Conservation (phyloP, 176 grass and related monocot species). For the Carex littledalei region DNA sequence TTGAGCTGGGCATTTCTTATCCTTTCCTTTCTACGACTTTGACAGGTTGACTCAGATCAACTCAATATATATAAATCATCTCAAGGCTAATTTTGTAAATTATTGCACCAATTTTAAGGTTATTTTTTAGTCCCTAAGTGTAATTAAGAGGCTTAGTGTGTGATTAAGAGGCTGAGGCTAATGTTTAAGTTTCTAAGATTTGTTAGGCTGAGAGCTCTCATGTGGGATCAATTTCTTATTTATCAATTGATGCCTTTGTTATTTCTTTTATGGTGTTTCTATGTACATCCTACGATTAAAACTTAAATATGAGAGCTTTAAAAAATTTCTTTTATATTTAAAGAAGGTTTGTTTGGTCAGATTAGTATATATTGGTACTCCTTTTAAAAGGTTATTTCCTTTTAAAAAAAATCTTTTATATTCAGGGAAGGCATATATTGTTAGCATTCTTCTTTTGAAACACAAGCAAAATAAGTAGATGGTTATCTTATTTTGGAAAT, state of each 20-base stretch:
- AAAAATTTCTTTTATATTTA: too few species aligned
- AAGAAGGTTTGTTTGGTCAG: too few species aligned
- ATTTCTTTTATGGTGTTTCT: too few species aligned
- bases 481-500: too few species aligned
- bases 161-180: slow-evolving; percentile 7
- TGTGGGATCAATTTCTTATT: background rate
- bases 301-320: too few species aligned
- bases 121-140: background rate
- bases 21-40: slow-evolving; percentile 10
- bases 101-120: background rate
- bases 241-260: background rate
- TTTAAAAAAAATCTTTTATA: too few species aligned
- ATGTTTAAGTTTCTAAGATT: background rate
- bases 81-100: slow-evolving; percentile 12
- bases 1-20: background rate
- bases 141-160: slow-evolving; percentile 14
- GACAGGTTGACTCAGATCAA: slow-evolving; percentile 4
- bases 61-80: background rate
- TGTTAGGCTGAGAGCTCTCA: background rate
- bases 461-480: too few species aligned
- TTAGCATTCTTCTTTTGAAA: too few species aligned
- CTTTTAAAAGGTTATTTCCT: too few species aligned
- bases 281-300: too few species aligned
- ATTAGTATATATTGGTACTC: too few species aligned
- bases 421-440: too few species aligned